phyloP scores from a whole-genome alignment of 495 filamentous ascomycete species.

The Astrocystis sublimbata region DNA sequence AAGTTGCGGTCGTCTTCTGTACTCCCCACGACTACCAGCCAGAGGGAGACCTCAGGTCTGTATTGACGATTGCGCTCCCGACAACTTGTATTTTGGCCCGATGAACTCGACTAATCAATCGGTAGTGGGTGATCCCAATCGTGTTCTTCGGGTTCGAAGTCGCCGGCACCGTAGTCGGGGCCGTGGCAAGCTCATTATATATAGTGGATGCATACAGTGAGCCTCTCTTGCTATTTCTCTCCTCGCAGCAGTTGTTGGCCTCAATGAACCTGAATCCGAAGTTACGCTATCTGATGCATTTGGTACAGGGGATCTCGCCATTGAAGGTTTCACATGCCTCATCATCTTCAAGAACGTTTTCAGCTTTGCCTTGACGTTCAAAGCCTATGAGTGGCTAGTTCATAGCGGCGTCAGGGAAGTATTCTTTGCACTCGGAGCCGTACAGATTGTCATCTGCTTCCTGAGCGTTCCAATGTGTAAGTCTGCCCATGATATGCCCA shows the following conservation, averaged over 20 bases:
- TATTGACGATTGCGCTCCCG: neutral
- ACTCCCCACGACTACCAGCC: neutral
- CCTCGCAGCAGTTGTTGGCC: neutral
- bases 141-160: constrained; percentile 78
- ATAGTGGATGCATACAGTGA: constrained; percentile 91
- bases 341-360: constrained; percentile 92
- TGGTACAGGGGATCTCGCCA: constrained; percentile 68
- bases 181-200: constrained; percentile 83
- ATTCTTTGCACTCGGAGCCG: constrained; percentile 71
- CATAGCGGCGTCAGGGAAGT: constrained; percentile 50
- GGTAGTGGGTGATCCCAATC: constrained; percentile 66
- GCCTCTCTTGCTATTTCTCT: constrained; percentile 33
- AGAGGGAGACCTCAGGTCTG: neutral
- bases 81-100: neutral
- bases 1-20: neutral
- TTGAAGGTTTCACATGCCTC: constrained; percentile 89
- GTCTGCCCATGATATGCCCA: constrained; percentile 3
- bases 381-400: constrained; percentile 79
- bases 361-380: constrained; percentile 80
- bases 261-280: neutral
- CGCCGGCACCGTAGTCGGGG: constrained; percentile 87
- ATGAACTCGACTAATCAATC: neutral
- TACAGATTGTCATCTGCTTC: constrained; percentile 74
- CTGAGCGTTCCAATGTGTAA: constrained; percentile 74
- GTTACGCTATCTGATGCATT: neutral